These are phyloP conservation scores for Podila verticillata DNA, from an alignment of 192 early-diverging fungal species.

Conservation along the genomic window DNA sequence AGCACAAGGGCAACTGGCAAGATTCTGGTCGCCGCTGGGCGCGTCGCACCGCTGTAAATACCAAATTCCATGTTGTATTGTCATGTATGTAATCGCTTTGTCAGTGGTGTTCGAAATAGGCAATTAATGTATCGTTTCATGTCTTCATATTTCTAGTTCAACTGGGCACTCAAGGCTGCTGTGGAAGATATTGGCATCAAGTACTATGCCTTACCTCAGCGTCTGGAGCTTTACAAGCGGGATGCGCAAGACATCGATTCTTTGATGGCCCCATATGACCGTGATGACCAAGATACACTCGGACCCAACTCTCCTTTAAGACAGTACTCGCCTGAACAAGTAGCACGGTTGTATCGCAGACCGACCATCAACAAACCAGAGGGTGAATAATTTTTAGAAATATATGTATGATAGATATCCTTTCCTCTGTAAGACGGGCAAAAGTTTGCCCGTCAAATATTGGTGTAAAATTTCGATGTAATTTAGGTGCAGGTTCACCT, in stretches of 20 bases:
- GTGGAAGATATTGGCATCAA: slow-evolving; percentile 47
- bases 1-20: slow-evolving; percentile 86
- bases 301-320: slow-evolving; percentile 29
- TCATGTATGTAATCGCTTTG: background rate
- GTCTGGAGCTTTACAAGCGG: slow-evolving; percentile 29
- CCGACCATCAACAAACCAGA: slow-evolving; percentile 26
- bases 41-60: slow-evolving; percentile 30
- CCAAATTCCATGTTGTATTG: background rate
- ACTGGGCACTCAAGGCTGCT: slow-evolving; percentile 45
- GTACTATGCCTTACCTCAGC: slow-evolving; percentile 42
- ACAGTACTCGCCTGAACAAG: slow-evolving; percentile 37
- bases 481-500: no score
- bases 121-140: background rate
- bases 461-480: no score
- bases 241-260: slow-evolving; percentile 7
- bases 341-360: slow-evolving; percentile 32
- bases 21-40: slow-evolving; percentile 63
- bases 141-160: slow-evolving; percentile 20
- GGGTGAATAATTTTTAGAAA: slow-evolving; percentile 3
- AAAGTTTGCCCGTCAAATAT: no score
- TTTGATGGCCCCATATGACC: background rate
- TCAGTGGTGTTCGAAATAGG: background rate
- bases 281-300: background rate
- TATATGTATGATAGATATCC: no score
- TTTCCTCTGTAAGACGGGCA: no score